Evolutionary conservation across 768 basidiomycete genomes (phyloP).

Genomic region (Cystobasidium tubakii): DNA sequence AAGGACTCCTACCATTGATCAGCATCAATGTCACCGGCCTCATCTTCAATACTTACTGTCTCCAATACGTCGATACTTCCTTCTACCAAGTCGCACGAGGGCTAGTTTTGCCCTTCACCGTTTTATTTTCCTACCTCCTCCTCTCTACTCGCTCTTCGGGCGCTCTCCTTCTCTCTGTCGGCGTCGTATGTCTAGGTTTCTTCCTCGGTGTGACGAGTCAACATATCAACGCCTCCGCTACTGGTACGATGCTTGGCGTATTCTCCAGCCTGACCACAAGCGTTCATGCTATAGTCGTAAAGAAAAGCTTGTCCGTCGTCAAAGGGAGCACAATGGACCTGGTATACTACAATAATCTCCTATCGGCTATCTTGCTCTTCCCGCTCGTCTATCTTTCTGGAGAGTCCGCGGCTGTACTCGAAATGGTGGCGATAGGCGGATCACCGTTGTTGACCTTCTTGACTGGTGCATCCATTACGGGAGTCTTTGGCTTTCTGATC

Average conservation of each 20-base stretch:
- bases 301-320: conserved; percentile 71
- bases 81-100: conserved; percentile 86
- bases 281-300: conserved; percentile 88
- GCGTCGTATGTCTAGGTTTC: conserved; percentile 82
- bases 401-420: conserved; percentile 62
- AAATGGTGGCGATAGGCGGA: conserved; percentile 57
- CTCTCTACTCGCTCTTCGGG: conserved; percentile 70
- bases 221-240: conserved; percentile 53
- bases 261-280: conserved; percentile 80
- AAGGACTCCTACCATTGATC: conserved; percentile 70
- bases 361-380: conserved; percentile 65
- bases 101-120: conserved; percentile 86
- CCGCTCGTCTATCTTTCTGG: conserved; percentile 71
- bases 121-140: conserved; percentile 72
- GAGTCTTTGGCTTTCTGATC: conserved; percentile 84
- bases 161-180: conserved; percentile 67
- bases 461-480: conserved; percentile 50
- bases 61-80: conserved; percentile 80
- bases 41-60: conserved; percentile 45
- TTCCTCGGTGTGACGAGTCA: conserved; percentile 54
- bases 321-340: conserved; percentile 76
- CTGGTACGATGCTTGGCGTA: conserved; percentile 78
- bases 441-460: conserved; percentile 45
- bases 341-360: conserved; percentile 84
- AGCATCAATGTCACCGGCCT: conserved; percentile 41